These are phyloP conservation scores for Tolypocladium ovalisporum DNA, from an alignment of 2,329 filamentous ascomycete genomes.

Conservation along the genomic window DNA sequence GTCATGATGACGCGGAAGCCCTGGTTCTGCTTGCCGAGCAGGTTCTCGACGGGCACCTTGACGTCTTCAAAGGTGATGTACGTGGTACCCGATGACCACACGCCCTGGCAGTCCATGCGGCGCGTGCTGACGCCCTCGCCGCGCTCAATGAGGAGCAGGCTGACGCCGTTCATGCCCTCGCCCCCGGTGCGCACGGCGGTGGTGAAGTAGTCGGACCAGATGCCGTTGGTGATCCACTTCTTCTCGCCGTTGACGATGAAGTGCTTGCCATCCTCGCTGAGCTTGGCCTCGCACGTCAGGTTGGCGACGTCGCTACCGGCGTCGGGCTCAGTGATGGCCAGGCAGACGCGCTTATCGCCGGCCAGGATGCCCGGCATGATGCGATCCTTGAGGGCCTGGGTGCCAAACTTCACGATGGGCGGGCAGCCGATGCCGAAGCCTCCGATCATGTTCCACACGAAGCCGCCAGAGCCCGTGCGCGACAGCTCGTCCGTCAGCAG, in stretches of 20 bases:
- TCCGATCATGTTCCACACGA: conserved; percentile 94
- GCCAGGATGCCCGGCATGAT: conserved; percentile 80
- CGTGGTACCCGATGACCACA: conserved; percentile 89
- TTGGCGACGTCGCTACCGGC: conserved; percentile 94
- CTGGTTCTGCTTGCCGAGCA: conserved; percentile 95
- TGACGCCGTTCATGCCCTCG: conserved; percentile 85
- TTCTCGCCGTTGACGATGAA: conserved; percentile 99
- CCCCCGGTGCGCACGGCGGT: conserved; percentile 86
- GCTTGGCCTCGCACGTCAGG: conserved; percentile 88
- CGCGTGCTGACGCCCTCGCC: conserved; percentile 81
- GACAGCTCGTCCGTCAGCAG: conserved; percentile 90
- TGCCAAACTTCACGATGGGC: conserved; percentile 84
- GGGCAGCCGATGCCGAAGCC: conserved; percentile 95
- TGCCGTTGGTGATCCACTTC: conserved; percentile 99
- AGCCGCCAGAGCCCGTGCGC: conserved; percentile 76
- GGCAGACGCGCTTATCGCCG: conserved; percentile 93
- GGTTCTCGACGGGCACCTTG: conserved; percentile 97
- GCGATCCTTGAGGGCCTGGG: conserved; percentile 72
- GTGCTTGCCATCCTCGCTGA: conserved; percentile 91
- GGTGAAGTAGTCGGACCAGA: conserved; percentile 97
- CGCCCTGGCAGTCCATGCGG: conserved; percentile 97
- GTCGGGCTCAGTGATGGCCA: conserved; percentile 95
- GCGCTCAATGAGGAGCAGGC: conserved; percentile 85
- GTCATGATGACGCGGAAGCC: conserved; percentile 99
- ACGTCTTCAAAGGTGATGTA: conserved; percentile 99